Evolutionary conservation across 2,329 filamentous ascomycete species (phyloP).

Genomic region (Hymenoscyphus linearis): DNA sequence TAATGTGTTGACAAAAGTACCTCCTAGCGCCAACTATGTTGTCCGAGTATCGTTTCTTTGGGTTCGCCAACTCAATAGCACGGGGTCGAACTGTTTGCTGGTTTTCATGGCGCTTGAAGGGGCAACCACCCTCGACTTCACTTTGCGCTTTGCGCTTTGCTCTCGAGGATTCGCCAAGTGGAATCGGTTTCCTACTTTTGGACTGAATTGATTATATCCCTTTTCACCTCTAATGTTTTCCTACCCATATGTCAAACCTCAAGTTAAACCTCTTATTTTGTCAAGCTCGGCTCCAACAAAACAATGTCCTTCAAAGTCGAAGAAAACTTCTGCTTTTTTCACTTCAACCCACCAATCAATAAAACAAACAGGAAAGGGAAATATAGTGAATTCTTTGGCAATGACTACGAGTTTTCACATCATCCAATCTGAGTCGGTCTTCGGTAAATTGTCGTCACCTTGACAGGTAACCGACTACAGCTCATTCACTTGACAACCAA

Average conservation of each 20-base stretch:
- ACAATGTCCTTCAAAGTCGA: not conserved
- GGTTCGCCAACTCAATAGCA: too few relatives aligned
- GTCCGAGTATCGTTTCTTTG: too few relatives aligned
- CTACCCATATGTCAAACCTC: not conserved
- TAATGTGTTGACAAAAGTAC: too few relatives aligned
- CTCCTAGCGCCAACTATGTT: too few relatives aligned
- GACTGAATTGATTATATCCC: not conserved
- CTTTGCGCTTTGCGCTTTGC: not conserved
- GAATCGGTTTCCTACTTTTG: not conserved
- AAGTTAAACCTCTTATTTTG: not conserved
- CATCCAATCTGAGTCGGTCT: not conserved
- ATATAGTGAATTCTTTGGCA: not conserved
- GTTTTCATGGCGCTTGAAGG: not conserved
- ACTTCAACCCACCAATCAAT: not conserved
- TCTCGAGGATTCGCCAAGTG: not conserved
- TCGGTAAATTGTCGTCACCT: not conserved
- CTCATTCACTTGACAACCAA: not conserved
- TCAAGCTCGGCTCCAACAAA: not conserved
- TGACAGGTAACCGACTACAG: not conserved
- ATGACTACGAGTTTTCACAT: not conserved
- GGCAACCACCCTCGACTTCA: not conserved
- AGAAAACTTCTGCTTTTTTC: too few relatives aligned
- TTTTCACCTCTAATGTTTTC: not conserved
- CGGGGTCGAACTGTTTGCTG: not conserved
- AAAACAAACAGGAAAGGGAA: not conserved